A percentile compares a stretch with the other conserved stretches of the same genome.
Evolutionary conservation across 2,329 filamentous ascomycete species (phyloP).

Genomic region (Stagonosporopsis cucurbitacearum): DNA sequence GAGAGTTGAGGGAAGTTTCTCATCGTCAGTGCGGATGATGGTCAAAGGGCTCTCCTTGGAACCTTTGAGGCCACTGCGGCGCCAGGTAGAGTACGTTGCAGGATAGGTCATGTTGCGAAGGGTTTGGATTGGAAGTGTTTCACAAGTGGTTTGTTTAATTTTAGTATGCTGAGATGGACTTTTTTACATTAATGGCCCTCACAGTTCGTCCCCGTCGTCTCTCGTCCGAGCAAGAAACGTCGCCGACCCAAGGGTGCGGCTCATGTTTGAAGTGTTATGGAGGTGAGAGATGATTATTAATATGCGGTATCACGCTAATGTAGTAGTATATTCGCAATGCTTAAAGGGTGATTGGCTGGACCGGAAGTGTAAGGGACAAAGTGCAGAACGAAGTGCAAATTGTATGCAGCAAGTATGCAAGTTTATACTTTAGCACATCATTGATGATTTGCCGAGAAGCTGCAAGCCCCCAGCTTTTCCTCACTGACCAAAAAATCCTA

Average conservation of each 20-base stretch:
- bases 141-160: neutral
- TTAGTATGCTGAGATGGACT: neutral
- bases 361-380: neutral
- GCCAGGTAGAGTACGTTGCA: conserved; percentile 12
- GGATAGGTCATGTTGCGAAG: neutral
- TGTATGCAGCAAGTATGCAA: too few species aligned
- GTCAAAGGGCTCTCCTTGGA: neutral
- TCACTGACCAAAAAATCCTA: conserved; percentile 9
- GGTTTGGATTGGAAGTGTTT: neutral
- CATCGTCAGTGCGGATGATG: conserved; percentile 4
- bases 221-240: neutral
- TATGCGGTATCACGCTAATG: neutral
- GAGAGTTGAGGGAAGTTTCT: conserved; percentile 25
- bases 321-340: neutral
- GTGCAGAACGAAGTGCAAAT: neutral
- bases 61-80: conserved; percentile 8
- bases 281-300: neutral
- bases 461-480: neutral
- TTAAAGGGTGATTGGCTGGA: neutral
- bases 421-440: neutral
- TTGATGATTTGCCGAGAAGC: too few species aligned
- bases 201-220: neutral
- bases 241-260: neutral
- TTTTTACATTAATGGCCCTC: neutral
- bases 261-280: neutral